Conservation (phyloP, 2,329 filamentous ascomycete genomes). For the Talaromyces marneffei region DNA sequence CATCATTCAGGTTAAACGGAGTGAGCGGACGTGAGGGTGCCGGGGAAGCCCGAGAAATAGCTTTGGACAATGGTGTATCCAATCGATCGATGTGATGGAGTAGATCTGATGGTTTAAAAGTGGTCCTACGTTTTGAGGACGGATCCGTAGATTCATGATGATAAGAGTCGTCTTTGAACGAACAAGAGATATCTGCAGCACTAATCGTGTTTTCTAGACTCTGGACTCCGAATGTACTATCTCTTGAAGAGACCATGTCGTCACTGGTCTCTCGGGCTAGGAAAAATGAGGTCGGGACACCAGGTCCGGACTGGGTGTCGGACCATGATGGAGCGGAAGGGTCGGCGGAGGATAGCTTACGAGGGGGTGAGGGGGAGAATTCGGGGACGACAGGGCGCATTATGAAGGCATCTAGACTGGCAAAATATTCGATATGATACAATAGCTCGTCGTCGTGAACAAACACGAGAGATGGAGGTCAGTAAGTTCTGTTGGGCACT, state of each 20-base stretch:
- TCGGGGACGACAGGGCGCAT: constrained; percentile 38
- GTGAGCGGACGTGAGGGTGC: constrained; percentile 37
- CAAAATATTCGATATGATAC: neutral
- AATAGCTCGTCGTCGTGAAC: neutral
- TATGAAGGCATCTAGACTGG: constrained; percentile 14
- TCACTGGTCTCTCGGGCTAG: constrained; percentile 42
- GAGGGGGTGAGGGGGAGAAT: constrained; percentile 26
- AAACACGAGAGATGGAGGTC: neutral
- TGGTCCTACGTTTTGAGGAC: constrained; percentile 28
- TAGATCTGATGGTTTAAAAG: constrained; percentile 24
- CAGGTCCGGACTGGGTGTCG: constrained; percentile 29
- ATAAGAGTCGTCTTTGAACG: constrained; percentile 4
- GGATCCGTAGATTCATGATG: constrained; percentile 19
- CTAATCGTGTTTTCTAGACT: constrained; percentile 14
- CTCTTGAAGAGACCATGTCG: neutral
- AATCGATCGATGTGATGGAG: constrained; percentile 14
- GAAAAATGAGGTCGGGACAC: constrained; percentile 54
- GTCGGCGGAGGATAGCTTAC: constrained; percentile 31
- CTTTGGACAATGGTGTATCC: constrained; percentile 15
- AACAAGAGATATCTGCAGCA: constrained; percentile 1
- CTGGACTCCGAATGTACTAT: constrained; percentile 13
- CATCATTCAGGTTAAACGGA: constrained; percentile 39
- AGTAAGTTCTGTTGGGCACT: neutral
- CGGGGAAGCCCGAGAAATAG: constrained; percentile 19
- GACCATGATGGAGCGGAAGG: constrained; percentile 27